phyloP scores from a whole-genome alignment of 495 filamentous ascomycete genomes.

The Podospora australis region DNA sequence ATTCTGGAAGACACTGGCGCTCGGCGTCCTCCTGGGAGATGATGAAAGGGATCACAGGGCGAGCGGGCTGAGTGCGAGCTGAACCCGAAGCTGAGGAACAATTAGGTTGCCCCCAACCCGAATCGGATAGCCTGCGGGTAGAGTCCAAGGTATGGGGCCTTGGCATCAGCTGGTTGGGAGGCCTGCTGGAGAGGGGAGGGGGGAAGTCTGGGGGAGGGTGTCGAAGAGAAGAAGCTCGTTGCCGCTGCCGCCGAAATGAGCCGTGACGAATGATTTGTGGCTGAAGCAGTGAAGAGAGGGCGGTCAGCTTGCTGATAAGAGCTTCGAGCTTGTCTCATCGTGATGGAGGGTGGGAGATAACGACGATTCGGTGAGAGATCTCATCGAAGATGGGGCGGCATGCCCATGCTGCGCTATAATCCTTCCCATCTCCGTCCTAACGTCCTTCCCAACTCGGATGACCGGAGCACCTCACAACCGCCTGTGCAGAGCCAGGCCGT shows the following conservation, averaged over 20 bases:
- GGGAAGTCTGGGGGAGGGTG: background rate
- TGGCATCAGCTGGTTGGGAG: background rate
- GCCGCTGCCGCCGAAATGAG: too few species aligned
- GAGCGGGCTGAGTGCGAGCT: background rate
- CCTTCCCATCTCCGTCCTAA: too few species aligned
- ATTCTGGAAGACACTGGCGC: background rate
- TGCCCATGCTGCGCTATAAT: constrained; percentile 2
- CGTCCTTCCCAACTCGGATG: constrained; percentile 8
- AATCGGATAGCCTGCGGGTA: background rate
- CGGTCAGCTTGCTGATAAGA: constrained; percentile 13
- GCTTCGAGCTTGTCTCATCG: background rate
- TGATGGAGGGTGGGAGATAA: constrained; percentile 14
- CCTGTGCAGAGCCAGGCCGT: background rate
- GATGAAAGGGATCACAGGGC: background rate
- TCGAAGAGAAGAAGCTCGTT: background rate
- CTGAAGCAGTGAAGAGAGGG: constrained; percentile 4
- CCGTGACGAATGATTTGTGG: constrained; percentile 1
- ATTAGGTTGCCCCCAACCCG: background rate
- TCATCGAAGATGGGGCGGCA: constrained; percentile 1
- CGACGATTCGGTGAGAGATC: constrained; percentile 7
- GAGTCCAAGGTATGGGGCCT: too few species aligned
- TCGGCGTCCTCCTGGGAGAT: background rate
- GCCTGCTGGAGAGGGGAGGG: background rate
- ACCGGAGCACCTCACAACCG: constrained; percentile 2
- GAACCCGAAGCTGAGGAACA: background rate